phyloP scores from a whole-genome alignment of 2,329 filamentous ascomycete species.

The Fusarium duplospermum region DNA sequence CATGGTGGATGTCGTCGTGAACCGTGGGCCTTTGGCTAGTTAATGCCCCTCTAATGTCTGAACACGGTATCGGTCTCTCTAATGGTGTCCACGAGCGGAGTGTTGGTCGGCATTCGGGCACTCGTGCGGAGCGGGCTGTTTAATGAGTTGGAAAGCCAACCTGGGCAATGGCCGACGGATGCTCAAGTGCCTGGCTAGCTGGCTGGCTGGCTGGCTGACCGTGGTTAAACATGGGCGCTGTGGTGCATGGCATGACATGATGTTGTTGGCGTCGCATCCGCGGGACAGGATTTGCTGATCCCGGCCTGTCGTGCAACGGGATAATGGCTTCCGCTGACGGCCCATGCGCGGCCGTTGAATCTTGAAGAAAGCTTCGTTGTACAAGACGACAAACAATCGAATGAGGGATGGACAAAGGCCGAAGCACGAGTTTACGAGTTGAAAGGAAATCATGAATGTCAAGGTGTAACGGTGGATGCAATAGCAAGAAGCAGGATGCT shows the following conservation, averaged over 20 bases:
- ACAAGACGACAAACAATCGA: not conserved
- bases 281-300: not conserved
- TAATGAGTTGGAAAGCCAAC: slow-evolving; percentile 30
- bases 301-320: slow-evolving; percentile 5
- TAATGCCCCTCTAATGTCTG: not conserved
- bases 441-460: not conserved
- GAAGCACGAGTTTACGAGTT: not conserved
- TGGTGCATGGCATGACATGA: slow-evolving; percentile 4
- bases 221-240: not conserved
- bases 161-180: slow-evolving; percentile 13
- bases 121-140: slow-evolving; percentile 14
- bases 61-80: slow-evolving; percentile 25
- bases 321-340: slow-evolving; percentile 9
- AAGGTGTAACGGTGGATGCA: not conserved
- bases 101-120: not conserved
- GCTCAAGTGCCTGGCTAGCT: not conserved
- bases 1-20: slow-evolving; percentile 1
- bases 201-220: not conserved
- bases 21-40: slow-evolving; percentile 17
- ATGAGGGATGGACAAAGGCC: not conserved
- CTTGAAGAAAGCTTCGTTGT: not conserved
- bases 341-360: slow-evolving; percentile 7
- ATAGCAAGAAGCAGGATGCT: not conserved
- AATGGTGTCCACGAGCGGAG: not conserved
- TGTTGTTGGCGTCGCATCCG: slow-evolving; percentile 12